phyloP scores from a whole-genome alignment of 148 eudicot genomes.

The Camellia lanceoleosa region DNA sequence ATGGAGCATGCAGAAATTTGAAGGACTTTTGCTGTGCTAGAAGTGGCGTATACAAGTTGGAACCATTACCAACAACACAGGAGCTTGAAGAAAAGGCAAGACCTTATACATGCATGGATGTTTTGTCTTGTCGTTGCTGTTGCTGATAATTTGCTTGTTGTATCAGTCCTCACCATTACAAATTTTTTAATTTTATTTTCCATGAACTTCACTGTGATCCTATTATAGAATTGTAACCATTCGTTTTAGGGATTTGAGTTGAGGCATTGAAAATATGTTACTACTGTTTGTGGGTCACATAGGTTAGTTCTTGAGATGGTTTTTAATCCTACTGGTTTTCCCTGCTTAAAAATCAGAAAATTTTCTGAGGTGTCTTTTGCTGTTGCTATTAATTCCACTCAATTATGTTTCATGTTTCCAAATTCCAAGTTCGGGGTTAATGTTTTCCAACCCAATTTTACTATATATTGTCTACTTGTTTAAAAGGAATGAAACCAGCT shows the following conservation, averaged over 20 bases:
- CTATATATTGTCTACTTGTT: too few relatives aligned
- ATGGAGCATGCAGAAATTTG: slow-evolving; percentile 75
- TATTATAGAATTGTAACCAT: background rate
- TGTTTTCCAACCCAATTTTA: too few relatives aligned
- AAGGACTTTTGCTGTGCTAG: slow-evolving; percentile 66
- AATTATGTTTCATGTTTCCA: too few relatives aligned
- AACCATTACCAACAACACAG: slow-evolving; percentile 61
- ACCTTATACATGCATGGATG: slow-evolving; percentile 61
- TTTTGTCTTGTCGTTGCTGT: slow-evolving; percentile 75
- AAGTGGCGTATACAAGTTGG: slow-evolving; percentile 53
- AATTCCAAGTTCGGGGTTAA: too few relatives aligned
- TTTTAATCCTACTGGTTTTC: background rate
- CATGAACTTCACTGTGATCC: background rate
- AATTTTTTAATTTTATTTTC: background rate
- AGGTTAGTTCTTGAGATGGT: background rate
- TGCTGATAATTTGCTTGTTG: slow-evolving; percentile 29
- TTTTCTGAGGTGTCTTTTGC: too few relatives aligned
- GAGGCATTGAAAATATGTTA: background rate
- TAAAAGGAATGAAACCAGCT: too few relatives aligned
- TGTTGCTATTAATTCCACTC: too few relatives aligned
- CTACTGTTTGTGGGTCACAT: background rate
- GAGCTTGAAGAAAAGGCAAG: slow-evolving; percentile 71
- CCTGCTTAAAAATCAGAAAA: background rate
- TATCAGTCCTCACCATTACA: background rate
- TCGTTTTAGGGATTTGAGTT: background rate